phyloP scores from a whole-genome alignment of 805 yeast species.

The Saturnispora hagleri region DNA sequence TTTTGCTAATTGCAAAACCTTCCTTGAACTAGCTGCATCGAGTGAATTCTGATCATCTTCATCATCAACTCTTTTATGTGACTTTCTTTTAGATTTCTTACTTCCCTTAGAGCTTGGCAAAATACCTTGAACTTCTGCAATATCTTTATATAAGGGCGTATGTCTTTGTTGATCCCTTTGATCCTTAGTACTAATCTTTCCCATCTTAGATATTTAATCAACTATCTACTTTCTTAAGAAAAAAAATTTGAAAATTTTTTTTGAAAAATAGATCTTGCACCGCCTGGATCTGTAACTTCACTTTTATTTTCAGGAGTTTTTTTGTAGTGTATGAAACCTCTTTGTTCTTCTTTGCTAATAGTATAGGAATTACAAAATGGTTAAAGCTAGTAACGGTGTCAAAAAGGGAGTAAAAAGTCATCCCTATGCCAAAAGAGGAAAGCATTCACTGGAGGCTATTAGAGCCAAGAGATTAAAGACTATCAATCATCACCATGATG shows the following conservation, averaged over 20 bases:
- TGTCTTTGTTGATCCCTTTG: conserved; percentile 57
- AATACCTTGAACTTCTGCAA: conserved; percentile 66
- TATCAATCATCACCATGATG: conserved; percentile 32
- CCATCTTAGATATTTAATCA: conserved; percentile 36
- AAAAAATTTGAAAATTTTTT: conserved; percentile 4
- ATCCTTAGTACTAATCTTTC: conserved; percentile 47
- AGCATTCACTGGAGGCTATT: conserved; percentile 34
- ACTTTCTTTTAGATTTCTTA: neutral
- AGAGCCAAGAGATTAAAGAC: conserved; percentile 43
- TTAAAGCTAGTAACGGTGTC: conserved; percentile 22
- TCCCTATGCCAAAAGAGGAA: conserved; percentile 23
- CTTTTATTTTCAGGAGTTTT: neutral
- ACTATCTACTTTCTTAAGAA: neutral
- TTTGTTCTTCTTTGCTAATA: neutral
- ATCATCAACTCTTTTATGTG: conserved; percentile 29
- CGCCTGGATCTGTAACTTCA: neutral
- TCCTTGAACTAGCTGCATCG: conserved; percentile 75
- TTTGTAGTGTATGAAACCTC: neutral
- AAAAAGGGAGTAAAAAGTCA: conserved; percentile 29
- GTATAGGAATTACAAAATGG: neutral
- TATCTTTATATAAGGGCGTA: conserved; percentile 71
- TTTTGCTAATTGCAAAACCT: conserved; percentile 78
- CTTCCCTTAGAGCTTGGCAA: conserved; percentile 26
- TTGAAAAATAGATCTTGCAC: conserved; percentile 2
- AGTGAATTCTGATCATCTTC: conserved; percentile 54